Base-by-base conservation (phyloP, 495 filamentous ascomycete genomes). In the Hyaloscypha bicolor region DNA sequence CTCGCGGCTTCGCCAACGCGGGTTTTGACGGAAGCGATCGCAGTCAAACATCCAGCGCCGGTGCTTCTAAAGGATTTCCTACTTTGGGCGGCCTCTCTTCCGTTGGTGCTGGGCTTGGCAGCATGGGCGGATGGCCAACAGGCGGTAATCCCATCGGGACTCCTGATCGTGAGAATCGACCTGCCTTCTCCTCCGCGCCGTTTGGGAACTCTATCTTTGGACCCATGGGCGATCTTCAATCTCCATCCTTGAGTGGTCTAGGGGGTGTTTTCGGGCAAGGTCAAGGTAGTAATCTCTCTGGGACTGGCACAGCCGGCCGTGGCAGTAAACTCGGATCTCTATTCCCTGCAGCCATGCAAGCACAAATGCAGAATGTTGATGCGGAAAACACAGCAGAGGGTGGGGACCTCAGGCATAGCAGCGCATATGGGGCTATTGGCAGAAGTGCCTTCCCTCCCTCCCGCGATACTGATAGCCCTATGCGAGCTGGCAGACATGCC, bases 41-140 rank as follows among this genome's bases (percentile, higher is more conserved):
- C 33, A 96, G 92, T 77, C 91, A 94, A 75, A 94, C 90, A 3
- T 94, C 92, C n/a, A 96, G 92, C 72, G 88, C 86, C 11, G 89
- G 90, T 9, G 87, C 90, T 9, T 79, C 79, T 57, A 89, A 91
- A 65, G 88, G 82, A 42, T 95, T 93, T 74, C 82, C 88, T 6
- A 80, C 82, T 32, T 77, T 94, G 6, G 86, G 88, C 69, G 86
- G 86, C 37, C 73, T 91, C 9, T 81, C 86, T 45, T 90, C 77
- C 70, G 82, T 86, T 63, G 76, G 86, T 65, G 16, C 11, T 48
- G 80, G 83, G 12, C 78, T 91, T 19, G 87, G 88, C 22, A 83
- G 82, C 25, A 62, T 83, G 42, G 78, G 82, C 45, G 87, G 88
- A 30, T 93, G 92, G 91, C 83, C 89, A 22, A 76, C 82, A 51